Evolutionary conservation across 106 monocot species (phyloP), one percentile per base, ranked within the genome.

Genomic region (Amphibolis antarctica): DNA sequence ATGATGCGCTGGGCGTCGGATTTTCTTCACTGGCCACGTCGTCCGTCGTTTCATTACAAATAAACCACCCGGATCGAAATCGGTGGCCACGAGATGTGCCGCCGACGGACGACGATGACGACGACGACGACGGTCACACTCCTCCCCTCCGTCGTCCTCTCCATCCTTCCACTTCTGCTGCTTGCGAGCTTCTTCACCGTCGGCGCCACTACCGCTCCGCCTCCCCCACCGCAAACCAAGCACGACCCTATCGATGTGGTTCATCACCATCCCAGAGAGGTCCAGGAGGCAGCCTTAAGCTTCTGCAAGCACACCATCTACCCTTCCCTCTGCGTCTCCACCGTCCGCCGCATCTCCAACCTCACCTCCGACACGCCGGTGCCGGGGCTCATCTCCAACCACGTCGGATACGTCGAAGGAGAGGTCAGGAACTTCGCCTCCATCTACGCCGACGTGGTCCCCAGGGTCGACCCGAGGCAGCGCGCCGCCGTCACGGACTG

Each of bases 271-370:
- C 43, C 47, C 29, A 15, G 60, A 51, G 60, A 55, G 49, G 47
- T 69, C 62, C 67, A 60, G 15, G 27, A 60, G 15, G 27, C 61
- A 9, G 63, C 20, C 28, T n/a, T 31, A 28, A 15, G 10, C 10
- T 80, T 82, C 74, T 93, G 92, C 74, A 26, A 69, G 14, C 73
- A 68, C 60, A 80, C 92, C 5, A 75, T 80, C 24, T 83, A 85
- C 72, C 80, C 73, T 15, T 75, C 77, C 12, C 78, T 85, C 62
- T 93, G 88, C 82, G 29, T 69, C 55, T 80, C 82, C 21, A 79
- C 88, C 14, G 74, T 93, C 65, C 12, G 74, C 42, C 4, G 57
- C 71, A 74, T 86, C 63, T 80, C 73, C 3, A 42, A 75, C 28
- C 78, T 93, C 64, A 6, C 60, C 52, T 47, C 60, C 22, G 80